Conservation (phyloP, 2,329 filamentous ascomycete species). For the Aureobasidium lini region DNA sequence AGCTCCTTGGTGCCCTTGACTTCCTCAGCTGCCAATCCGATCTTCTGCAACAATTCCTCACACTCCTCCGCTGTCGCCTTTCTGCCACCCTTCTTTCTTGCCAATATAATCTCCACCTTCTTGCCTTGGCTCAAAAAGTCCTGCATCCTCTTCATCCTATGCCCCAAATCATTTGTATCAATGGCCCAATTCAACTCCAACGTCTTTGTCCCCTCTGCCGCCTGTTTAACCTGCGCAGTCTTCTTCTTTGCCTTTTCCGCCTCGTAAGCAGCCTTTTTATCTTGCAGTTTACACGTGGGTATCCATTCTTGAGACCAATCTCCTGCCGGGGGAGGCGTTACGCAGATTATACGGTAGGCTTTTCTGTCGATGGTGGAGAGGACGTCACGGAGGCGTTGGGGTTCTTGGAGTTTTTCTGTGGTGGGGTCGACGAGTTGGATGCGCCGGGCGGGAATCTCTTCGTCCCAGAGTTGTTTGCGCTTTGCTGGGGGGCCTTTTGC, state of each 20-base stretch:
- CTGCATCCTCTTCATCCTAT: slow-evolving; percentile 59
- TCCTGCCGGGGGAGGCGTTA: slow-evolving; percentile 30
- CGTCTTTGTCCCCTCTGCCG: slow-evolving; percentile 53
- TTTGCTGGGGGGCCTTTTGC: slow-evolving; percentile 31
- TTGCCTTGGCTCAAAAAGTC: slow-evolving; percentile 67
- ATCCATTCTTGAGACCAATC: slow-evolving; percentile 31
- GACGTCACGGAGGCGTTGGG: slow-evolving; percentile 27
- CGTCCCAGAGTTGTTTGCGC: slow-evolving; percentile 38
- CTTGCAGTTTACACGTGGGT: slow-evolving; percentile 65
- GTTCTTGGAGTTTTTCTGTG: slow-evolving; percentile 28
- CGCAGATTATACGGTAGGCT: slow-evolving; percentile 45
- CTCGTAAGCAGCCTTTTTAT: slow-evolving; percentile 47
- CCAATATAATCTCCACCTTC: slow-evolving; percentile 66
- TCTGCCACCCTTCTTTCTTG: slow-evolving; percentile 57
- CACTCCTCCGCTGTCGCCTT: slow-evolving; percentile 56
- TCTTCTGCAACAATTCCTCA: slow-evolving; percentile 45
- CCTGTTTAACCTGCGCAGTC: slow-evolving; percentile 35
- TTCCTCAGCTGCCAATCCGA: slow-evolving; percentile 40
- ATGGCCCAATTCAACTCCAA: slow-evolving; percentile 92
- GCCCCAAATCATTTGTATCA: slow-evolving; percentile 63
- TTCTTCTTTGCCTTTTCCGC: slow-evolving; percentile 38
- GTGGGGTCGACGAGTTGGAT: slow-evolving; percentile 38
- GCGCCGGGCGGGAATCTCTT: slow-evolving; percentile 38
- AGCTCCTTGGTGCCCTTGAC: slow-evolving; percentile 39
- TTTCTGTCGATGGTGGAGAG: slow-evolving; percentile 42